Conservation (phyloP, 371 early-diverging fungal species). For the Apophysomyces elegans region DNA sequence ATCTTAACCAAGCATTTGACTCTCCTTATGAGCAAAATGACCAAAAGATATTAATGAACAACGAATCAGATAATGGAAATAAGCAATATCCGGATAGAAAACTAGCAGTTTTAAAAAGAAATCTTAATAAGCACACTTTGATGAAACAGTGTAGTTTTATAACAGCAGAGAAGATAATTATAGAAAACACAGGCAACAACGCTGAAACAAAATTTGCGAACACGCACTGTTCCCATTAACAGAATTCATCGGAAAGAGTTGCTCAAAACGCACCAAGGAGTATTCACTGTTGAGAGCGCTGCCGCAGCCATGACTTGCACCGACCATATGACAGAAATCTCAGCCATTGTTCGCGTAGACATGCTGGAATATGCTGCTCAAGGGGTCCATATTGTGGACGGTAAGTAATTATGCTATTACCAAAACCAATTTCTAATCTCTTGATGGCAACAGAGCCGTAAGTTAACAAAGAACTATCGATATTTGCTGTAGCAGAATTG, state of each 20-base stretch:
- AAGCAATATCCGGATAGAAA: too few species aligned
- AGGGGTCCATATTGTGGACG: neutral
- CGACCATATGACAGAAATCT: neutral
- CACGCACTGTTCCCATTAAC: neutral
- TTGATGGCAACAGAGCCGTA: neutral
- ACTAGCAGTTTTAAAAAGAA: too few species aligned
- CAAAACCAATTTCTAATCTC: neutral
- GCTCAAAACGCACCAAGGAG: neutral
- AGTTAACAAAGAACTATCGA: neutral
- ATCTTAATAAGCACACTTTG: neutral
- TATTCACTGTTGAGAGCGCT: neutral
- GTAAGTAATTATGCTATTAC: neutral
- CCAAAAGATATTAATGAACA: too few species aligned
- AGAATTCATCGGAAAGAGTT: neutral
- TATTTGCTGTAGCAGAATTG: neutral
- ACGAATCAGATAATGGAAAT: too few species aligned
- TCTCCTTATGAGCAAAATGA: too few species aligned
- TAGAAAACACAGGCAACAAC: neutral
- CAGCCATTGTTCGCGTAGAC: neutral
- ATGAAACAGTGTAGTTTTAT: neutral
- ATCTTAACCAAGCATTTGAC: too few species aligned
- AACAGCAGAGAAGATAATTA: neutral
- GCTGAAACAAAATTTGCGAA: neutral
- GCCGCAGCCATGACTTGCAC: neutral
- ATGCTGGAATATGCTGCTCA: neutral